A percentile compares a stretch with the other conserved stretches of the same genome.
These are phyloP conservation scores for Hysterium pulicare DNA, from an alignment of 2,329 filamentous ascomycete species.

Conservation along the genomic window DNA sequence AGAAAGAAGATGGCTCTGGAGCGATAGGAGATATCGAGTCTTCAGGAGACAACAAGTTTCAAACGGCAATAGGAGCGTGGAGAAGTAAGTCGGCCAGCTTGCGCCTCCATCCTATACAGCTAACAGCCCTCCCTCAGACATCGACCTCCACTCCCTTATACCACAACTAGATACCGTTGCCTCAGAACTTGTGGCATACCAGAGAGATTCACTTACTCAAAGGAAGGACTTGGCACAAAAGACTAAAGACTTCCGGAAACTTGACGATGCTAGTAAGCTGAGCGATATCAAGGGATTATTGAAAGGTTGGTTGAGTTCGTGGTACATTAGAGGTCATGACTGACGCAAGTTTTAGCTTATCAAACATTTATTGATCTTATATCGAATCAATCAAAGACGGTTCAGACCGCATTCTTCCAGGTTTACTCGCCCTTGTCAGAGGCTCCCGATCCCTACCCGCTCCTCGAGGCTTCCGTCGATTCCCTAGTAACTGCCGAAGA, in stretches of 20 bases:
- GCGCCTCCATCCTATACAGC: not conserved
- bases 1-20: slow-evolving; percentile 6
- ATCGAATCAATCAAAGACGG: slow-evolving; percentile 91
- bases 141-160: slow-evolving; percentile 81
- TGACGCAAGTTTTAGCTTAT: slow-evolving; percentile 66
- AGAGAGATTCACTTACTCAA: slow-evolving; percentile 92
- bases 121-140: slow-evolving; percentile 54
- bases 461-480: slow-evolving; percentile 94
- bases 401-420: slow-evolving; percentile 89
- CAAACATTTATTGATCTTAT: slow-evolving; percentile 96
- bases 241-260: slow-evolving; percentile 95
- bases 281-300: slow-evolving; percentile 83
- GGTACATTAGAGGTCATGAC: slow-evolving; percentile 2
- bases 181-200: slow-evolving; percentile 90
- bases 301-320: slow-evolving; percentile 58
- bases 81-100: slow-evolving; percentile 61
- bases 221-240: slow-evolving; percentile 97
- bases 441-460: slow-evolving; percentile 91
- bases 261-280: slow-evolving; percentile 84
- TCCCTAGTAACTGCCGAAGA: slow-evolving; percentile 90
- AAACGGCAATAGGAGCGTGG: slow-evolving; percentile 93
- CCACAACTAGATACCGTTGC: slow-evolving; percentile 86
- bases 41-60: slow-evolving; percentile 80
- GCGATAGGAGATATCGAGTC: slow-evolving; percentile 4
- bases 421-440: slow-evolving; percentile 92